Evolutionary conservation across 2,329 filamentous ascomycete species (phyloP).

Genomic region (Cladophialophora chaetospira): DNA sequence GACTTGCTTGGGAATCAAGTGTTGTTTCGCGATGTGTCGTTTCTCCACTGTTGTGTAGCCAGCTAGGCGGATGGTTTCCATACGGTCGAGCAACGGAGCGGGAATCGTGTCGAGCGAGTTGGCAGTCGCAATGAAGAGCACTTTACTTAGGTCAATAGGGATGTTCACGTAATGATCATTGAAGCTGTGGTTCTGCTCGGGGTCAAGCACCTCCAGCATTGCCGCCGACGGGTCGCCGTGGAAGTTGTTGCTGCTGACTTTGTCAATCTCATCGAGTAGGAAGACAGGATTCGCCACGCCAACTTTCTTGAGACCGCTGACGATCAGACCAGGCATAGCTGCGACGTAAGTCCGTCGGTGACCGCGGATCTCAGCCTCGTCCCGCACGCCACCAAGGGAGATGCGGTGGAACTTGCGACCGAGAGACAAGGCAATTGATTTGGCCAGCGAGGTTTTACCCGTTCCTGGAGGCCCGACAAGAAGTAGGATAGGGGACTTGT

Average conservation of each 20-base stretch:
- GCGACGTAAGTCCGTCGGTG: constrained; percentile 96
- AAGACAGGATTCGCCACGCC: constrained; percentile 95
- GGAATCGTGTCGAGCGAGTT: constrained; percentile 95
- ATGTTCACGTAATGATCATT: constrained; percentile 96
- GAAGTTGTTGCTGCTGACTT: constrained; percentile 85
- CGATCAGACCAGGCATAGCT: constrained; percentile 96
- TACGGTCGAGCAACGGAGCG: constrained; percentile 87
- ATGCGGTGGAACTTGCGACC: constrained; percentile 97
- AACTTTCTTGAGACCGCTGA: constrained; percentile 91
- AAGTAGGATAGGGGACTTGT: constrained; percentile 94
- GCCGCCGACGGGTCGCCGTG: constrained; percentile 95
- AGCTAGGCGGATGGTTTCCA: constrained; percentile 92
- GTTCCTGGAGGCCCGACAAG: constrained; percentile 91
- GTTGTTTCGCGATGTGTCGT: constrained; percentile 86
- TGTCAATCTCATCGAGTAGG: constrained; percentile 96
- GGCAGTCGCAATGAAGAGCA: constrained; percentile 95
- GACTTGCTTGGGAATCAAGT: constrained; percentile 96
- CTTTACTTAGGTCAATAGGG: constrained; percentile 92
- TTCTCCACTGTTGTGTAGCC: constrained; percentile 98
- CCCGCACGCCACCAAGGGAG: constrained; percentile 89
- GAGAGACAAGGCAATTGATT: constrained; percentile 86
- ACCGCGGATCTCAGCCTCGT: constrained; percentile 95
- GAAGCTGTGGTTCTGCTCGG: constrained; percentile 94
- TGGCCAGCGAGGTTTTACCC: constrained; percentile 92
- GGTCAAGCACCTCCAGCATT: constrained; percentile 96